Base-by-base conservation (phyloP, 805 yeast species). In the Ogataea nakhonphanomensis region DNA sequence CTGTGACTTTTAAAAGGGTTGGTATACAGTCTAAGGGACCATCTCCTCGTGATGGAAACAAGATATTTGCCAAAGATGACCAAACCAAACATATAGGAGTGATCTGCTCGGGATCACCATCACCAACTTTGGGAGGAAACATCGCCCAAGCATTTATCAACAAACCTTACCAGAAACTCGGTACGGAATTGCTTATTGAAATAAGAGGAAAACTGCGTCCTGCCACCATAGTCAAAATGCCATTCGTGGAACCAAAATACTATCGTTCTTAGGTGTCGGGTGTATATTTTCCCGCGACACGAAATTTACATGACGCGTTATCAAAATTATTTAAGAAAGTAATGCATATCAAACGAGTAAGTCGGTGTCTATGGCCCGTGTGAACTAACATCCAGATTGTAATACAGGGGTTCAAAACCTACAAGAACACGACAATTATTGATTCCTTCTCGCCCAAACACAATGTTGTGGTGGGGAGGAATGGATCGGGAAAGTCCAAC, bases 401-500 rank as follows among this genome's bases (percentile, higher is more conserved):
- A 8, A 84, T 91, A 39, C 95, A 88, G 58, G 98, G 98, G 25
- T 91, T 91, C 69, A 89, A 88, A 64, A 89, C 98, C 47, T 91
- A 89, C 60, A 84, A 84, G 63, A 83, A 85, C 54, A 80, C 87
- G 29, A 85, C 96, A 0, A 73, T 78, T 4, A 76, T 90, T 9
- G 93, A 84, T 30, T 70, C 77, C 11, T 68, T 93, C 24, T 83
- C 95, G 1, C 91, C 95, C 0, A 78, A 78, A 39, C 84, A 82
- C 56, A 91, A 91, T 64, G 95, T 91, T 14, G 79, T 84, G 11
- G 88, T 90, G 24, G 97, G 97, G 2, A 68, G 95, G 36, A 90
- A 90, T 63, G 97, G 97, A n/a, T 85, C 96, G 7, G 99, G 99
- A 7, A 91, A 93, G 60, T 86, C 96, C 29, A 91, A 93, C 61